These are phyloP conservation scores for Schoenoplectus triqueter DNA, from an alignment of 202 grass and related monocot species.

Conservation along the genomic window DNA sequence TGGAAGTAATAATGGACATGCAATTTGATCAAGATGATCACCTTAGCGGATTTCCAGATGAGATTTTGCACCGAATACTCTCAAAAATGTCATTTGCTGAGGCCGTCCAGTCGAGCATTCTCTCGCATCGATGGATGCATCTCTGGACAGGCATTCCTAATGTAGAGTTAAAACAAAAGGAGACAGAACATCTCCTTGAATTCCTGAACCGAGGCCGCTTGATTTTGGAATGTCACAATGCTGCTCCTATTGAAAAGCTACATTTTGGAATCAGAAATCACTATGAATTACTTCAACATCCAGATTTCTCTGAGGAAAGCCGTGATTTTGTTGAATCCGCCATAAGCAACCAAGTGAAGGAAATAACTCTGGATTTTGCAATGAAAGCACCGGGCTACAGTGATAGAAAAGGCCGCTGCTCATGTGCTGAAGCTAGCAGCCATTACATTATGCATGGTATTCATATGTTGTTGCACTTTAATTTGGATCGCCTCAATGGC, in stretches of 20 bases:
- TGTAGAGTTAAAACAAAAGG: neutral
- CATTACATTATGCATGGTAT: neutral
- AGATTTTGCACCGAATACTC: constrained; percentile 10
- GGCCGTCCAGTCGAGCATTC: neutral
- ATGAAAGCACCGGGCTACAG: neutral
- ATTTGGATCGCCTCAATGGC: neutral
- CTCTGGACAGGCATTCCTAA: constrained; percentile 7
- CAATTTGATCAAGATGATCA: neutral
- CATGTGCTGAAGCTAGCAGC: neutral
- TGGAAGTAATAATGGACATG: neutral
- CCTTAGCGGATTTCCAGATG: neutral
- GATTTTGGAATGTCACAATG: neutral
- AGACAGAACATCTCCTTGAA: neutral
- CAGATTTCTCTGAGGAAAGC: neutral
- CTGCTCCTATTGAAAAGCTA: neutral
- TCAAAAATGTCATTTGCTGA: constrained; percentile 2
- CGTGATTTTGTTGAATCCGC: neutral
- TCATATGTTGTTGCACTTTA: neutral
- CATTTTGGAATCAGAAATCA: neutral
- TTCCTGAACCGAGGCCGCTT: constrained; percentile 7
- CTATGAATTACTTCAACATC: neutral
- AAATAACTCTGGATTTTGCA: neutral
- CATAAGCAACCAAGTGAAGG: neutral
- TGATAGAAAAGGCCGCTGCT: neutral
- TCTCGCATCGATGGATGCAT: neutral